phyloP scores from a whole-genome alignment of 148 eudicot species.

The Rhododendron simsii region DNA sequence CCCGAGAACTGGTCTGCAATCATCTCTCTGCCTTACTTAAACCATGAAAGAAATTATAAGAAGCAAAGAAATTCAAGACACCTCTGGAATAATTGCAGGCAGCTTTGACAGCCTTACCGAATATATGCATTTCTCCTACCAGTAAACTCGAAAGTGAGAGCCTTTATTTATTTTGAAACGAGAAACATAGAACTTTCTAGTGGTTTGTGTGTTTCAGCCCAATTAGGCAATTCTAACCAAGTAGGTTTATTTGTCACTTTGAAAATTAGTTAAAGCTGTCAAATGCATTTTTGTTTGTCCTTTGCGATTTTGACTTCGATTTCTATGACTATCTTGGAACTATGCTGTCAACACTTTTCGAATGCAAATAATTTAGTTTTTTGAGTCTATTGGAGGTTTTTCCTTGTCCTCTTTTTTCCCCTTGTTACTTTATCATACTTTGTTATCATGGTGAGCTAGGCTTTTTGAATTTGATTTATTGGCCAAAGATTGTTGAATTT shows the following conservation, averaged over 20 bases:
- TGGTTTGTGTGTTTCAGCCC: not conserved
- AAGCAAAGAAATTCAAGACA: not conserved
- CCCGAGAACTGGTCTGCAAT: not conserved
- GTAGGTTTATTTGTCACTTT: not conserved
- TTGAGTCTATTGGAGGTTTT: not conserved
- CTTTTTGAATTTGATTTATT: not conserved
- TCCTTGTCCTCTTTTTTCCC: not conserved
- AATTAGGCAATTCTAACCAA: not conserved
- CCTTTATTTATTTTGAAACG: not conserved
- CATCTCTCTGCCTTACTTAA: not conserved
- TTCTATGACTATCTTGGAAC: not conserved
- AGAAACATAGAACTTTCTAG: not conserved
- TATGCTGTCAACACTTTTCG: not conserved
- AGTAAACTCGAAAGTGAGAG: not conserved
- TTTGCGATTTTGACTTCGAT: not conserved
- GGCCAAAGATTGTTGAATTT: not conserved
- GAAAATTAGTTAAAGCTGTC: not conserved
- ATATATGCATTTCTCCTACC: not conserved
- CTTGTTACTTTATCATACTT: not conserved
- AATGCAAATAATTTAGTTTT: not conserved
- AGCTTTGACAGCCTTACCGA: not conserved
- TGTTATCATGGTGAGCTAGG: not conserved
- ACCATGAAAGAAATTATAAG: not conserved
- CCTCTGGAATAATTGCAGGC: not conserved
- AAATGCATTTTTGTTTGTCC: not conserved